phyloP scores from a whole-genome alignment of 2,329 filamentous ascomycete species.

The Cadophora sp. region DNA sequence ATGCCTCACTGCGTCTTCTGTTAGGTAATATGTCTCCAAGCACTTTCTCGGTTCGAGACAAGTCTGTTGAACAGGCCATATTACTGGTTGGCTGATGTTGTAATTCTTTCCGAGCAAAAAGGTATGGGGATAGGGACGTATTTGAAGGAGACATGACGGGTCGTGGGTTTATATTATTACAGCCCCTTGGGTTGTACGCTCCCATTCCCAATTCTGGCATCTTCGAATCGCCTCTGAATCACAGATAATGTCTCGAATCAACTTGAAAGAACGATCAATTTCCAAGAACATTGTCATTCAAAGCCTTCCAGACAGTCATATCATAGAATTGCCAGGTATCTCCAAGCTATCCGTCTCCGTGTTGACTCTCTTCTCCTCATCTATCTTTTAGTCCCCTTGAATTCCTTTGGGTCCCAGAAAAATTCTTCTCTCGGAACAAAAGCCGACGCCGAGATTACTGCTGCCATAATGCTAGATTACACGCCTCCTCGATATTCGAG shows the following conservation, averaged over 20 bases:
- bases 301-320: background rate
- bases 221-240: background rate
- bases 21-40: background rate
- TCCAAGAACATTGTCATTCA: background rate
- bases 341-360: background rate
- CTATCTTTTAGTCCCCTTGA: background rate
- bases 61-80: background rate
- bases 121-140: too few species aligned
- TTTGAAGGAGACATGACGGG: too few species aligned
- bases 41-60: background rate
- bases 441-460: background rate
- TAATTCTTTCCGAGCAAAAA: too few species aligned
- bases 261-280: background rate
- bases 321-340: background rate
- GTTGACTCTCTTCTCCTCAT: background rate
- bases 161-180: too few species aligned
- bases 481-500: background rate
- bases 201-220: background rate
- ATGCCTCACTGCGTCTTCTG: background rate
- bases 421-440: constrained; percentile 4
- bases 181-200: background rate
- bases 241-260: background rate
- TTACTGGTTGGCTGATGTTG: too few species aligned
- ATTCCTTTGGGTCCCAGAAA: background rate
- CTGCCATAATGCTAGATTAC: background rate